Evolutionary conservation across 2,329 filamentous ascomycete genomes (phyloP).

Genomic region (Tolypocladium ophioglossoides): DNA sequence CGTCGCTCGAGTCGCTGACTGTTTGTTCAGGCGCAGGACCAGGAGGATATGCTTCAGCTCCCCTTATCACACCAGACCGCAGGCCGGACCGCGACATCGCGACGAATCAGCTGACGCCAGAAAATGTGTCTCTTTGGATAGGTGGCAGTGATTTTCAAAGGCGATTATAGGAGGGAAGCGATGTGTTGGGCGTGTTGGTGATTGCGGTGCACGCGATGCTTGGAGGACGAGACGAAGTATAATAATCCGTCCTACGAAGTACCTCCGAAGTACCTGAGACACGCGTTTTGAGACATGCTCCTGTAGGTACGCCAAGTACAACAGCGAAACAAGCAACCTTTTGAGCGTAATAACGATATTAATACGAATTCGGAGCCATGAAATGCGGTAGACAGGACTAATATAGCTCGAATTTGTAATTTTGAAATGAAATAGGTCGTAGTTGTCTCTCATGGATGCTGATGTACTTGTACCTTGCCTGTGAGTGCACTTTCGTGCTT

Average conservation of each 20-base stretch:
- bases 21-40: background rate
- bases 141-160: background rate
- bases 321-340: background rate
- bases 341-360: background rate
- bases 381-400: too few species aligned
- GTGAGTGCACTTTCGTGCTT: too few species aligned
- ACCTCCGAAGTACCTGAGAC: too few species aligned
- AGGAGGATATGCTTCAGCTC: background rate
- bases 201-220: background rate
- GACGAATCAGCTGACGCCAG: background rate
- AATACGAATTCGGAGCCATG: too few species aligned
- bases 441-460: too few species aligned
- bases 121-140: too few species aligned
- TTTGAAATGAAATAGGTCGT: too few species aligned
- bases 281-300: background rate
- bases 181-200: background rate
- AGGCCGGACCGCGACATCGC: background rate
- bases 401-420: too few species aligned
- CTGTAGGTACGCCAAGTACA: background rate
- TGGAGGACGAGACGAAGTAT: background rate
- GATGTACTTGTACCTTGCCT: too few species aligned
- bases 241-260: too few species aligned
- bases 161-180: background rate
- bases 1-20: background rate
- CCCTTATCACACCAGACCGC: background rate